Evolutionary conservation across 2,329 filamentous ascomycete genomes (phyloP).

Genomic region (Aspergillus sp.): DNA sequence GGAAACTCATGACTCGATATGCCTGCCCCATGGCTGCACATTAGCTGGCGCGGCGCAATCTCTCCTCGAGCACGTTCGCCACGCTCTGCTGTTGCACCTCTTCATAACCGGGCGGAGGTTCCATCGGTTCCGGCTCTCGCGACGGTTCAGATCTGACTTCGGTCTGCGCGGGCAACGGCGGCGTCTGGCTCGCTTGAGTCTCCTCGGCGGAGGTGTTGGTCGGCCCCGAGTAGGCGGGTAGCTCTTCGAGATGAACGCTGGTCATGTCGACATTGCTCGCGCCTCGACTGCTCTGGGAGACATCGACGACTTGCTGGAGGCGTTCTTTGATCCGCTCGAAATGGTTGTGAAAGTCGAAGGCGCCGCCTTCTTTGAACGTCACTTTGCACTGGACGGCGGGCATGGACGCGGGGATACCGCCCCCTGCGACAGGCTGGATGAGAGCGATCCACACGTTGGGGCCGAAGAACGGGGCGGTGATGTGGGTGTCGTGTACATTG

Average conservation of each 20-base stretch:
- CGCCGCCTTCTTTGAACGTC: constrained; percentile 92
- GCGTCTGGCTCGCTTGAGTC: constrained; percentile 3
- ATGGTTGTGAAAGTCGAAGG: constrained; percentile 79
- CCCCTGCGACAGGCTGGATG: constrained; percentile 76
- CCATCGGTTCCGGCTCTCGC: constrained; percentile 50
- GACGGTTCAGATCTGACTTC: constrained; percentile 15
- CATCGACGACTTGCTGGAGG: constrained; percentile 73
- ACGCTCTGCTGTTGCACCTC: constrained; percentile 82
- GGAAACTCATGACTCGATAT: neutral
- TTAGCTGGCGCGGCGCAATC: constrained; percentile 37
- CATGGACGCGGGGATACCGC: constrained; percentile 73
- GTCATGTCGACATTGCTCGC: constrained; percentile 54
- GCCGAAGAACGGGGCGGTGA: constrained; percentile 86
- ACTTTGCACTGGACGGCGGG: constrained; percentile 76
- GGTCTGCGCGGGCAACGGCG: constrained; percentile 12
- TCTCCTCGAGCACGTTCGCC: constrained; percentile 68
- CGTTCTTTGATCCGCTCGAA: constrained; percentile 85
- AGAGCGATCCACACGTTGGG: constrained; percentile 84
- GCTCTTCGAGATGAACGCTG: constrained; percentile 74
- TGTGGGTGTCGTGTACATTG: constrained; percentile 80
- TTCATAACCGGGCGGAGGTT: constrained; percentile 88
- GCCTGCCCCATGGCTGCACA: too few species aligned
- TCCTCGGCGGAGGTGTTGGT: constrained; percentile 29
- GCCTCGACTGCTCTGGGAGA: constrained; percentile 36
- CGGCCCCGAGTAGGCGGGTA: constrained; percentile 79